A percentile compares a stretch with the other conserved stretches of the same genome.
phyloP scores from a whole-genome alignment of 73 alveolate species.

The Diophrys appendiculata region DNA sequence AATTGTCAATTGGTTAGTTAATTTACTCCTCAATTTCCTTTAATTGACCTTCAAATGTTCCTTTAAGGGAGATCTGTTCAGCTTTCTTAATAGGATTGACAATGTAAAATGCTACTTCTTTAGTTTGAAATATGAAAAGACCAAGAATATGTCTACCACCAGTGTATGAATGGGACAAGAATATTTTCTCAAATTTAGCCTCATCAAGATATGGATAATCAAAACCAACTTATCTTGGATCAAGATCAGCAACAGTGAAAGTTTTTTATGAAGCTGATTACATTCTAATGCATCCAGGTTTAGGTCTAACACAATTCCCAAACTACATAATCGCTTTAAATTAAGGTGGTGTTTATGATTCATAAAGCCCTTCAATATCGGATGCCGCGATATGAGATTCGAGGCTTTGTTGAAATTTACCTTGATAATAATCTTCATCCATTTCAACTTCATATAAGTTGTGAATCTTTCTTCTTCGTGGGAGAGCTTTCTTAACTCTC shows the following conservation, averaged over 20 bases:
- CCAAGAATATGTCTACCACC: conserved; percentile 47
- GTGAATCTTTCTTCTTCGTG: conserved; percentile 87
- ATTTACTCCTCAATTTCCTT: no score
- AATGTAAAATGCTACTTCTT: conserved; percentile 20
- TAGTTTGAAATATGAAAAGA: conserved; percentile 23
- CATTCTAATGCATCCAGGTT: no score
- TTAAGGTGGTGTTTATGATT: conserved; percentile 87
- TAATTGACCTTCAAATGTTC: no score
- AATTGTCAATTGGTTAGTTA: no score
- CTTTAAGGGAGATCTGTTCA: no score
- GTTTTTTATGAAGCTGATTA: no score
- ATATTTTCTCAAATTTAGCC: background rate
- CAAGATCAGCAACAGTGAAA: no score
- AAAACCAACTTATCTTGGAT: no score
- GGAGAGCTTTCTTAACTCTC: conserved; percentile 79
- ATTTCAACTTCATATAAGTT: conserved; percentile 79
- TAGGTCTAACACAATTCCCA: conserved; percentile 82
- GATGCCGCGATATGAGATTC: conserved; percentile 78
- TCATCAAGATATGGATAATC: no score
- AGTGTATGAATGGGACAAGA: conserved; percentile 19
- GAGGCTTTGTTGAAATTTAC: conserved; percentile 66
- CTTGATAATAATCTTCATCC: no score
- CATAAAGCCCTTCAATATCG: conserved; percentile 95
- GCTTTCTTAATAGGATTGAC: conserved; percentile 45
- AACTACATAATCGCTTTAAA: conserved; percentile 77